phyloP scores from a whole-genome alignment of 805 yeast genomes.

The Wickerhamomyces canadensis region DNA sequence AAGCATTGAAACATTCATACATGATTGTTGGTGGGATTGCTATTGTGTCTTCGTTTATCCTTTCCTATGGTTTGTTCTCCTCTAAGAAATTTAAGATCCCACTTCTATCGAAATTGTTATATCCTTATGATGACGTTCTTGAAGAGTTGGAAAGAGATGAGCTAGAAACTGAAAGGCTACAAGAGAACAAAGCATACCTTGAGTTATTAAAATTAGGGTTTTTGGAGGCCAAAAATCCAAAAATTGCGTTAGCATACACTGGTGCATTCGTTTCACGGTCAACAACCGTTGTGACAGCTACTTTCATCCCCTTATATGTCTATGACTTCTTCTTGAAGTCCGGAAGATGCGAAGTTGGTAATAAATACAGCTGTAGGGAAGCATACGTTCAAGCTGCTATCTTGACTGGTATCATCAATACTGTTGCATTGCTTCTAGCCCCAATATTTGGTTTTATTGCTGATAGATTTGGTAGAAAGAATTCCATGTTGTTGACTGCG shows the following conservation, averaged over 20 bases:
- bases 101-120: conserved; percentile 16
- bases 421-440: conserved; percentile 50
- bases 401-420: conserved; percentile 61
- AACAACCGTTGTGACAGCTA: conserved; percentile 50
- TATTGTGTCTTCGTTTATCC: conserved; percentile 30
- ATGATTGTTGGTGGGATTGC: conserved; percentile 40
- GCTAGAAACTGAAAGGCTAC: conserved; percentile 8
- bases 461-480: conserved; percentile 38
- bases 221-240: conserved; percentile 39
- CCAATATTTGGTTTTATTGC: conserved; percentile 60
- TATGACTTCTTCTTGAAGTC: conserved; percentile 46
- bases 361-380: conserved; percentile 45
- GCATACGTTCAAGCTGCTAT: conserved; percentile 65
- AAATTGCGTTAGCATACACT: conserved; percentile 49
- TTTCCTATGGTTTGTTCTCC: conserved; percentile 42
- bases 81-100: conserved; percentile 29
- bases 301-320: conserved; percentile 60
- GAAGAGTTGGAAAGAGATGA: conserved; percentile 28
- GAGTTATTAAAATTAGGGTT: conserved; percentile 43
- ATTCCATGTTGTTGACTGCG: conserved; percentile 33
- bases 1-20: conserved; percentile 44
- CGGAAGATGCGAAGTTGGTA: conserved; percentile 41
- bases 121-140: conserved; percentile 27
- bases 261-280: conserved; percentile 63
- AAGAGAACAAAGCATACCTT: conserved; percentile 27